Percentiles rank a stretch among this genome's conserved stretches.
Conservation (phyloP, 106 monocot species). For the Vanilla planifolia region DNA sequence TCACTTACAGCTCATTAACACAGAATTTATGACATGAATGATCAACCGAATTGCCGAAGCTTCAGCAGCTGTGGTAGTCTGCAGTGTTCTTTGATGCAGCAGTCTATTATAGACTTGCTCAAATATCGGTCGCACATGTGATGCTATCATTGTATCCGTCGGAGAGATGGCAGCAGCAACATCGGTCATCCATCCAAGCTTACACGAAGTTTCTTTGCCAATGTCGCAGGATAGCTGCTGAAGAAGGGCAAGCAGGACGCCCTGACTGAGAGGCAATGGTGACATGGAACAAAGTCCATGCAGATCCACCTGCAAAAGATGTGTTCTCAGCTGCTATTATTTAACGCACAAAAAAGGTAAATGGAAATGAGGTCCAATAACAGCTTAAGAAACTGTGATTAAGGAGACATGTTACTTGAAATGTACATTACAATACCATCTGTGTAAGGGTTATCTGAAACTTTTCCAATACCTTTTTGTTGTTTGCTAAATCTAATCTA, state of each 20-base stretch:
- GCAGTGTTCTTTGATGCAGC: constrained; percentile 45
- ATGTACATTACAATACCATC: too few relatives aligned
- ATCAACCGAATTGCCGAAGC: constrained; percentile 34
- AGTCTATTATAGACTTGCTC: constrained; percentile 59
- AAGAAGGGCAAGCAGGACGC: constrained; percentile 58
- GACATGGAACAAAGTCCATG: constrained; percentile 40
- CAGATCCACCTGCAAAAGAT: constrained; percentile 52
- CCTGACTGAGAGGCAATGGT: constrained; percentile 52
- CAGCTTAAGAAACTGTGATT: too few relatives aligned
- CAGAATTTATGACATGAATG: constrained; percentile 63
- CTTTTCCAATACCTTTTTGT: too few relatives aligned
- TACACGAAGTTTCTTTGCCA: constrained; percentile 38
- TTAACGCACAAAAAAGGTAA: too few relatives aligned
- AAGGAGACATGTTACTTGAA: too few relatives aligned
- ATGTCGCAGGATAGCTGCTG: constrained; percentile 72
- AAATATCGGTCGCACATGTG: constrained; percentile 61
- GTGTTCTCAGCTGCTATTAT: too few relatives aligned
- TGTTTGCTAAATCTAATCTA: too few relatives aligned
- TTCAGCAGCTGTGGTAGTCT: constrained; percentile 31
- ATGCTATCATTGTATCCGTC: constrained; percentile 43
- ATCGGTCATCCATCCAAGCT: constrained; percentile 62
- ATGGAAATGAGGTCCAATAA: too few relatives aligned
- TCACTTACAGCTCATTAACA: constrained; percentile 67
- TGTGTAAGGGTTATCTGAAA: too few relatives aligned
- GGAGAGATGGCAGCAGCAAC: constrained; percentile 56